Base-by-base conservation (phyloP, 768 basidiomycete genomes). In the Boletus barrowsii region DNA sequence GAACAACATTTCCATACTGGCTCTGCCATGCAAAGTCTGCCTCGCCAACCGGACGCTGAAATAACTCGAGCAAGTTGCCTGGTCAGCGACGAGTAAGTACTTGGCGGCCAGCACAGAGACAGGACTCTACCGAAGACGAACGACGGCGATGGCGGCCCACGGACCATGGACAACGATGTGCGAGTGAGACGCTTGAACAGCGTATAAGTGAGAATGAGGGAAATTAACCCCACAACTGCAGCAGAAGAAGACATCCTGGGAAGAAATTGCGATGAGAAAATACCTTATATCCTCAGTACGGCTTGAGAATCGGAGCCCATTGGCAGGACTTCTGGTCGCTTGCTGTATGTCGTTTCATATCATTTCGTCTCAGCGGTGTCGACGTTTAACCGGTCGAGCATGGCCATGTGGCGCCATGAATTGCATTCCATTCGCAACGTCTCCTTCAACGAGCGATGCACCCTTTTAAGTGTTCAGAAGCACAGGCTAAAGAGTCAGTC, bases 1-100 rank as follows among this genome's bases (percentile, higher is more conserved):
- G 62, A 42, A 68, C 37, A 6, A 66, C n/a, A 24, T 62, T 57
- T 1, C 69, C 71, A 42, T 72, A 71, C 47, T 45, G 55, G 30
- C 37, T 53, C 18, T 66, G 65, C 71, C 70, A 71, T 36, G 41
- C 50, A 46, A 72, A 64, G 24, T 70, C 70, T 14, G 63, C 49
- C 39, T 64, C 68, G 14, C 61, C 70, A 22, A 49, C 57, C 30
- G 63, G 63, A 35, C 56, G 54, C 48, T 65, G 65, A 24, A 61
- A 59, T n/a, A 70, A 5, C 13, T 72, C 62, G 2, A 55, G 48
- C 35, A 68, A 22, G 47, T 72, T 63, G 0, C 69, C 69, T 71
- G 30, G 11, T 14, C 5, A 10, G 10, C 10, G 42, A 37, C 4
- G 10, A 69, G 17, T 18, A 37, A 37, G 45, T 17, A 22, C 9